Percentiles rank a stretch among this genome's conserved stretches.
Evolutionary conservation across 2,329 filamentous ascomycete species (phyloP).

Genomic region (Aspergillus udagawae): DNA sequence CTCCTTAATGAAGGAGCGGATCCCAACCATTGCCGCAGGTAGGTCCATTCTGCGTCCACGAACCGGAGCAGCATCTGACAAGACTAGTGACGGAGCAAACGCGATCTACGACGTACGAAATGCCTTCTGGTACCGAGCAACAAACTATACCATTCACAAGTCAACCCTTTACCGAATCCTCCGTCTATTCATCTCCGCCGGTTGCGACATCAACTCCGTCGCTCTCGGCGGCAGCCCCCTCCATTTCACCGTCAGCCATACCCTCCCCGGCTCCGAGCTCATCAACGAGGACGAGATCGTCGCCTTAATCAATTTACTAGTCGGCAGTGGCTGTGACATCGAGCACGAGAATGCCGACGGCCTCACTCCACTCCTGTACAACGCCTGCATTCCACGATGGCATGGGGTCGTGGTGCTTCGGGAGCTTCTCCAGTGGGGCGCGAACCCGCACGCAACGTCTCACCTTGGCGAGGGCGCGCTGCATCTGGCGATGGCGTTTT

Average conservation of each 20-base stretch:
- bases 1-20: not conserved
- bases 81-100: not conserved
- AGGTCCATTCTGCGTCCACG: not conserved
- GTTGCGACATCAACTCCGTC: not conserved
- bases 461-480: not conserved
- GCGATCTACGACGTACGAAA: not conserved
- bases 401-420: not conserved
- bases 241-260: not conserved
- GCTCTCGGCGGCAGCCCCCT: not conserved
- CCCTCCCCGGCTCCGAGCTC: not conserved
- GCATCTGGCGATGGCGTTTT: not conserved
- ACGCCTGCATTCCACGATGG: not conserved
- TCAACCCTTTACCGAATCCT: not conserved
- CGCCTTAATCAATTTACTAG: not conserved
- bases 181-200: not conserved
- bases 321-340: not conserved
- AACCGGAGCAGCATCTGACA: not conserved
- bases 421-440: not conserved
- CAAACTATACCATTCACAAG: not conserved
- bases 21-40: not conserved
- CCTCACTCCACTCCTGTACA: not conserved
- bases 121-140: not conserved
- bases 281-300: not conserved
- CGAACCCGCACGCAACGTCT: not conserved
- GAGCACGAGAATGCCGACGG: not conserved